Conservation (phyloP, 331 rosid species). For the Spiraea crenata region DNA sequence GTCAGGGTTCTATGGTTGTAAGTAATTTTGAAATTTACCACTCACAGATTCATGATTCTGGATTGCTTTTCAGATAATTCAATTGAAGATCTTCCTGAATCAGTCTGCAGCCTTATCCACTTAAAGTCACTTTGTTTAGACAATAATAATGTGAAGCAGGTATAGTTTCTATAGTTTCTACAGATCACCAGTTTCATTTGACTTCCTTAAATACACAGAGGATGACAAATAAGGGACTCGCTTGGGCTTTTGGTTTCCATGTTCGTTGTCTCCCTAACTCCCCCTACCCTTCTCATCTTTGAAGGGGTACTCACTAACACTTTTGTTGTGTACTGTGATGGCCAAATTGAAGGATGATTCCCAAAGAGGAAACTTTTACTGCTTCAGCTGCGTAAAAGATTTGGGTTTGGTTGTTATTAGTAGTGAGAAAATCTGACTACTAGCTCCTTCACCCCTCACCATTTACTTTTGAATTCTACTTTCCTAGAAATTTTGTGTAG, state of each 20-base stretch:
- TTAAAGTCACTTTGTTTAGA: conserved; percentile 81
- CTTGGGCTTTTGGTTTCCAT: neutral
- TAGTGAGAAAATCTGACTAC: neutral
- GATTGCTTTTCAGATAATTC: conserved; percentile 65
- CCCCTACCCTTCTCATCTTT: neutral
- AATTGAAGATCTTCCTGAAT: conserved; percentile 80
- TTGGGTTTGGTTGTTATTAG: neutral
- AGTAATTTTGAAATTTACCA: neutral
- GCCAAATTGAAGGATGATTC: neutral
- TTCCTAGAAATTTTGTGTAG: neutral
- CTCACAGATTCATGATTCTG: conserved; percentile 30
- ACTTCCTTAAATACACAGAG: neutral
- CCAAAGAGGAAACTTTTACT: neutral
- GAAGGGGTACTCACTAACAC: neutral
- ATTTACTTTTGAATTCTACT: neutral
- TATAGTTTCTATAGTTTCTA: conserved; percentile 20
- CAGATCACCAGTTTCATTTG: neutral
- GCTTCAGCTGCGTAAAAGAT: neutral
- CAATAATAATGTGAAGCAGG: conserved; percentile 86
- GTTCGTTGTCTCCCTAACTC: neutral
- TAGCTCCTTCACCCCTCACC: neutral
- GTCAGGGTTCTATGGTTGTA: conserved; percentile 15
- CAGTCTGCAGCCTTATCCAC: conserved; percentile 82
- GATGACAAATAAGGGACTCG: neutral
- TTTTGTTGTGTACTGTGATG: neutral